Conservation (phyloP, 345 rosid species). For the Brassica juncea region DNA sequence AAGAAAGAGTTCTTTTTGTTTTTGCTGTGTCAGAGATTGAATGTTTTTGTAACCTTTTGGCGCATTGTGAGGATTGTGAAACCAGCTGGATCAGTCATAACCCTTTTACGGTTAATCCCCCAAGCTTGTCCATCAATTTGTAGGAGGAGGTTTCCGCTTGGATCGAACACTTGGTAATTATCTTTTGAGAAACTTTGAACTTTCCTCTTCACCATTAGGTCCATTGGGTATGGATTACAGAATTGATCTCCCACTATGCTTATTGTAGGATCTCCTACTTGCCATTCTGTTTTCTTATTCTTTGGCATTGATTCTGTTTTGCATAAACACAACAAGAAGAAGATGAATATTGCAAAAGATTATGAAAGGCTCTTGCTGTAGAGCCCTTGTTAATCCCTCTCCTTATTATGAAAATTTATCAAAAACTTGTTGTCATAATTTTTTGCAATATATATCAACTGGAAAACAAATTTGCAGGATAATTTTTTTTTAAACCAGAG, state of each 20-base stretch:
- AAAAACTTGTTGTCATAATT: conserved; percentile 10
- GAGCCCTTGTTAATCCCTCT: conserved; percentile 30
- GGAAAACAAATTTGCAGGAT: conserved; percentile 2
- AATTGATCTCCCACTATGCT: conserved; percentile 58
- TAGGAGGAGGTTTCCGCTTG: conserved; percentile 60
- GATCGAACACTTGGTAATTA: conserved; percentile 53
- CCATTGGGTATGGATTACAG: conserved; percentile 64
- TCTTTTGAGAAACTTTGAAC: conserved; percentile 48
- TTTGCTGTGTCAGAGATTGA: neutral
- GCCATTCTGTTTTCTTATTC: conserved; percentile 40
- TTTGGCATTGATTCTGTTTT: conserved; percentile 32
- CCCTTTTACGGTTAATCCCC: conserved; percentile 54
- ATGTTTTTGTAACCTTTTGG: conserved; percentile 50
- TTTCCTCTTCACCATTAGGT: conserved; percentile 58
- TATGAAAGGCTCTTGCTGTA: conserved; percentile 30
- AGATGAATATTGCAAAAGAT: neutral
- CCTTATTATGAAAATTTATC: conserved; percentile 5
- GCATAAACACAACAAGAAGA: neutral
- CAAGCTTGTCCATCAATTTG: conserved; percentile 65
- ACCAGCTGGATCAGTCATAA: conserved; percentile 66
- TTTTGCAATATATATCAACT: conserved; percentile 18
- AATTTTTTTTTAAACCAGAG: neutral
- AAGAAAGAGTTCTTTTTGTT: neutral
- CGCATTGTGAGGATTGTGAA: conserved; percentile 61
- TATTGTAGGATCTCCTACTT: conserved; percentile 44